Percentiles rank a stretch among this genome's conserved stretches.
These are phyloP conservation scores for Aspergillus clavatus DNA, from an alignment of 2,329 filamentous ascomycete species.

Conservation along the genomic window DNA sequence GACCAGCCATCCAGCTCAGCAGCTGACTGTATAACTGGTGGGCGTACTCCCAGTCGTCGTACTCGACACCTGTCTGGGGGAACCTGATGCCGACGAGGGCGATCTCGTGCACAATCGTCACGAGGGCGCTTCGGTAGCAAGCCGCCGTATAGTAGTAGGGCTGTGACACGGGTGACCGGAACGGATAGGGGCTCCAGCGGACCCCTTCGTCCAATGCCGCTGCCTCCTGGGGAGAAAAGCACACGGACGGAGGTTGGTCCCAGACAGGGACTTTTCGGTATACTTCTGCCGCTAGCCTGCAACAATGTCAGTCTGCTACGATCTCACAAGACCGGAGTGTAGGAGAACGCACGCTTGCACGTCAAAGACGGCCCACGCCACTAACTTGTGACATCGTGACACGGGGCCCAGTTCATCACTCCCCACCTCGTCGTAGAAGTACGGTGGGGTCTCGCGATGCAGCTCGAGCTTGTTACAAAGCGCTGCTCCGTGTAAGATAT, in stretches of 20 bases:
- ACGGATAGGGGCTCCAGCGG: constrained; percentile 16
- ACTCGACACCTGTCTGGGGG: constrained; percentile 1
- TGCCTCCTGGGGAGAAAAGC: constrained; percentile 14
- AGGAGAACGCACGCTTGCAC: constrained; percentile 16
- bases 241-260: constrained; percentile 13
- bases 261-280: constrained; percentile 18
- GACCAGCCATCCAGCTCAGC: constrained; percentile 8
- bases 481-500: constrained; percentile 19
- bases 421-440: constrained; percentile 6
- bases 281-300: constrained; percentile 20
- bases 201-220: constrained; percentile 11
- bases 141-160: constrained; percentile 12
- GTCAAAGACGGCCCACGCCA: constrained; percentile 21
- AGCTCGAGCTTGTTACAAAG: constrained; percentile 9
- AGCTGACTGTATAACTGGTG: constrained; percentile 7
- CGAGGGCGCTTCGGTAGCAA: constrained; percentile 9
- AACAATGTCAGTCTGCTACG: not conserved
- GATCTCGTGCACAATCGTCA: constrained; percentile 14
- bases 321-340: not conserved
- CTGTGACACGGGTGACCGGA: constrained; percentile 6
- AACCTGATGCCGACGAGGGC: constrained; percentile 11
- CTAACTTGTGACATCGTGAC: constrained; percentile 14
- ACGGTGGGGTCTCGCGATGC: constrained; percentile 7
- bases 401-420: constrained; percentile 3
- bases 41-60: constrained; percentile 14